Evolutionary conservation across 2,329 filamentous ascomycete genomes (phyloP), one percentile per base, ranked within the genome.

Genomic region (Claviceps monticola): DNA sequence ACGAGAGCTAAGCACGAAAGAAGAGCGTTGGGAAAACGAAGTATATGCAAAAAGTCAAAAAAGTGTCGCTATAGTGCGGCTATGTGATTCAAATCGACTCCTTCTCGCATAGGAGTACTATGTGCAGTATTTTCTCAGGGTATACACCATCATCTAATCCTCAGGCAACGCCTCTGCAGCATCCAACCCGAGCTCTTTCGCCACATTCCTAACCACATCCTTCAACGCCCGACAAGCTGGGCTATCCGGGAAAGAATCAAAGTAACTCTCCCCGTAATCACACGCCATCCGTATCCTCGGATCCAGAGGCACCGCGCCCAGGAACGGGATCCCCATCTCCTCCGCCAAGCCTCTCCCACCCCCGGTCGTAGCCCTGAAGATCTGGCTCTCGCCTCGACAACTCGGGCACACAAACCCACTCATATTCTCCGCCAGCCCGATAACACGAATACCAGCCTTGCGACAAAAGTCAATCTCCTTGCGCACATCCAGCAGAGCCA

Each of bases 381-480:
- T 95, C 65, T 95, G 81, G 61, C 77, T 84, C 64, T 82, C 74
- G 58, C 89, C 82, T 51, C 81, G 86, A 68, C 93, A 98, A 52
- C 87, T 91, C 9, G 90, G 90, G 64, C 93, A 98, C 50, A 98
- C 90, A 60, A 97, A 98, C 3, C 89, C 88, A 53, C 84, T 88
- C 93, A 98, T 98, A 64, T 98, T 98, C 73, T 98, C 93, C 16
- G 95, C 93, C 42, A 98, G 74, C 0, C 93, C 93, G 3, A 98
- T 68, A 6, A 98, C 80, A 47, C 75, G 78, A 58, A 98, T 97
- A 4, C 87, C 88, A 0, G 93, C 93, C 70, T 98, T 98, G 53
- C 83, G 77, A 69, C 94, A 98, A 64, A 98, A 98, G 63, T 98
- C 91, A 53, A 98, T 91, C 68, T 98, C 93, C 70, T 96, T 97